Evolutionary conservation across 169 alveolate genomes (phyloP), one percentile per base, ranked within the genome.

Genomic region (Plasmodium cynomolgi): DNA sequence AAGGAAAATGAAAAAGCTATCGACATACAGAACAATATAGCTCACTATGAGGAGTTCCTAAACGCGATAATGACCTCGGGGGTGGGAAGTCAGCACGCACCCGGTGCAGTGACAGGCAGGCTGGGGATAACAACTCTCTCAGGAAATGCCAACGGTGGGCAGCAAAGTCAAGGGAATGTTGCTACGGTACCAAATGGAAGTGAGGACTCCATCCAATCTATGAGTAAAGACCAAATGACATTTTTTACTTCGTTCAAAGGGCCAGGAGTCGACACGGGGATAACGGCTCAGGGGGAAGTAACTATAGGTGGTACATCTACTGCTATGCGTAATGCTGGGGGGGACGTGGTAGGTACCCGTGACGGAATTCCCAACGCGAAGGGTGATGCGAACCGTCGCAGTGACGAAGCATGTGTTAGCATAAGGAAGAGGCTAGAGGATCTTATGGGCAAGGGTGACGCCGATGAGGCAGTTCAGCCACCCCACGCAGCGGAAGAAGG

Each of bases 1-100:
- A 41, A 31, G 20, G 29, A 77, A 77, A 34, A 8, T 2, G 84
- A 33, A 77, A 15, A 77, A 34, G 0, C 37, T 20, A 5, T 33
- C 17, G 26, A 20, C 39, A 68, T 68, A 68, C 77, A 68, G 77
- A 68, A 68, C 3, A 68, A 68, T 26, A 68, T 68, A 68, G 37
- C 77, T 29, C 77, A 68, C 39, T 68, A 68, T 29, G 77, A 68
- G 77, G 77, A 68, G 6, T 68, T 68, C 37, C 77, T 68, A 68
- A 68, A 68, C 31, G 77, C 77, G 41, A 68, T 68, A 68, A 68
- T 68, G 77, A 6, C 77, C 41, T 0, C 77, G 2, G 77, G 77
- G 77, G 77, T 68, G n/a, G 41, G 37, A 26, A 29, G 37, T 26
- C 34, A 68, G n/a, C 33, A 68, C 20, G 3, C 39, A 20, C 7